Base-by-base conservation (phyloP, 306 rosid species). In the Cyamopsis tetragonoloba region DNA sequence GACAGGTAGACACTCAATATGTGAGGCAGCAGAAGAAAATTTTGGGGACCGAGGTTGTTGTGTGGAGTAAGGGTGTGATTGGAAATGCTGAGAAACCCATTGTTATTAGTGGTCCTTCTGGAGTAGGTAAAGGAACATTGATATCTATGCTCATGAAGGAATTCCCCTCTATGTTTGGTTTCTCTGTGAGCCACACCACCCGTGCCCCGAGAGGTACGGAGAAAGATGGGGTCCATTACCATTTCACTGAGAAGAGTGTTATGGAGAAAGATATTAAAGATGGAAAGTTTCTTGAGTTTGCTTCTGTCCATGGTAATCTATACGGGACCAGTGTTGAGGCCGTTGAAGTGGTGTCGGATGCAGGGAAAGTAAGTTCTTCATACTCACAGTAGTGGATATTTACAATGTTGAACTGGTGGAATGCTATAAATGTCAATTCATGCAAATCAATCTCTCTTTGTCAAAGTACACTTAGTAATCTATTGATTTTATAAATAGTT, bases 181-280 rank as follows among this genome's bases (percentile, higher is more conserved):
- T 92, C 80, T 92, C 96, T 5, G 98, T 89, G 81, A 92, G 98
- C 83, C 98, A 89, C 77, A 89, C 98, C n/a, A 89, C 98, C 58
- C 92, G 98, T 58, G 83, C 89, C 41, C 84, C 91, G 1, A 79
- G 96, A 75, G 28, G 19, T 3, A 80, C 71, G 88, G 98, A 92
- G 88, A 84, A 82, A 60, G 91, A 92, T 59, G 95, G 96, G 43
- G 81, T 89, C 66, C 95, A 92, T 81, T 92, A 92, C 77, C 98
- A 92, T 78, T 92, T 89, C 56, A 85, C 87, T 0, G 84, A 84
- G 55, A 84, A 77, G 62, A 85, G 86, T 71, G 60, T 74, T 4
- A 87, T 92, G 98, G 95, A 89, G 80, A 79, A 82, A 49, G 98
- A 82, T 19, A 82, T 92, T 48, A 50, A 81, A 66, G 86, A 82